Conservation (phyloP, 2,329 filamentous ascomycete genomes). For the Fusarium burgessii region DNA sequence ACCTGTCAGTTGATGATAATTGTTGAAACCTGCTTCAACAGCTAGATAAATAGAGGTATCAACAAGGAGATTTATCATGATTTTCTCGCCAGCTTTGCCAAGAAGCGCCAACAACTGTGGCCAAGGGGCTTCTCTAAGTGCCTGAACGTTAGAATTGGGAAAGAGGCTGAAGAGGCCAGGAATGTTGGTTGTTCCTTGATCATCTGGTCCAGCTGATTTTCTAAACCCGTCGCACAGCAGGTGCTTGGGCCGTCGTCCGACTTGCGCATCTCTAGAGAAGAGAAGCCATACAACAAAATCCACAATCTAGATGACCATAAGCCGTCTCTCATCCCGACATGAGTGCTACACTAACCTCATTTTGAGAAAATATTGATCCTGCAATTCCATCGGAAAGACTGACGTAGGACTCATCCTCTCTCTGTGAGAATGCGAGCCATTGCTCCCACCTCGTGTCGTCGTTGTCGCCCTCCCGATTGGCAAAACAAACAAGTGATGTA, state of each 20-base stretch:
- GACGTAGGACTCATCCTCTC: conserved; percentile 67
- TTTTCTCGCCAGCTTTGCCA: conserved; percentile 78
- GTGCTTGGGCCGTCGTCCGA: conserved; percentile 70
- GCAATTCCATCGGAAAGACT: conserved; percentile 62
- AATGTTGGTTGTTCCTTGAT: conserved; percentile 59
- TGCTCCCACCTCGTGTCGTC: conserved; percentile 62
- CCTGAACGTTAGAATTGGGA: conserved; percentile 76
- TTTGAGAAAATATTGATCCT: conserved; percentile 66
- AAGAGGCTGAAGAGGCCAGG: conserved; percentile 74
- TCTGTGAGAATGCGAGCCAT: conserved; percentile 72
- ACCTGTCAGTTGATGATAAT: conserved; percentile 86
- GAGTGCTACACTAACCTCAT: conserved; percentile 63
- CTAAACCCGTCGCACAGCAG: conserved; percentile 87
- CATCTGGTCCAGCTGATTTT: conserved; percentile 54
- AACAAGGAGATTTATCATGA: conserved; percentile 82
- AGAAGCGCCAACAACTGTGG: conserved; percentile 78
- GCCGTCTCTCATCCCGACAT: conserved; percentile 6
- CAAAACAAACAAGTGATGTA: conserved; percentile 72
- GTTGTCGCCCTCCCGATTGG: conserved; percentile 46
- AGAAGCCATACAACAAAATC: conserved; percentile 83
- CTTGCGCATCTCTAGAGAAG: conserved; percentile 69
- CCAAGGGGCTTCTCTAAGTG: conserved; percentile 80
- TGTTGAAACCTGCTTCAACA: conserved; percentile 69
- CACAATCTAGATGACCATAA: conserved; percentile 68
- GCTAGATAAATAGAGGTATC: conserved; percentile 81